phyloP scores from a whole-genome alignment of 257 asterid genomes.

The Nicotiana knightiana region DNA sequence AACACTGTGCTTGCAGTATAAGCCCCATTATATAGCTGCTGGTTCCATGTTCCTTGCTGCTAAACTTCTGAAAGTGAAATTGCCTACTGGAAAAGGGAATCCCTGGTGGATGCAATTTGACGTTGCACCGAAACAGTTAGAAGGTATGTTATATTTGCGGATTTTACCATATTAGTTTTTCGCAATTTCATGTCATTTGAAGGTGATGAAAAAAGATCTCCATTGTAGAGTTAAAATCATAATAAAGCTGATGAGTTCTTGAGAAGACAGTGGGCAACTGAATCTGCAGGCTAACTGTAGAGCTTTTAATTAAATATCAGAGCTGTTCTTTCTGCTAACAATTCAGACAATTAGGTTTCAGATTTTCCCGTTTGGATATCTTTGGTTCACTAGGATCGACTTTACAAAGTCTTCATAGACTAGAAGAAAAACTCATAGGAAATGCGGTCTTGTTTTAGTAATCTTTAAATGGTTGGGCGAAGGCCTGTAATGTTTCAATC shows the following conservation, averaged over 20 bases:
- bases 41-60: slow-evolving; percentile 58
- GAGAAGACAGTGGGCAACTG: not conserved
- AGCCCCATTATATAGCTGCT: slow-evolving; percentile 55
- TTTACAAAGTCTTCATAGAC: not conserved
- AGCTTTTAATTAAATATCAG: not conserved
- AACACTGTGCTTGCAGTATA: slow-evolving; percentile 58
- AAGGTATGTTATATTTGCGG: slow-evolving; percentile 30
- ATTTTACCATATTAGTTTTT: not conserved
- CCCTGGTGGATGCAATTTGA: slow-evolving; percentile 69
- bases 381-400: not conserved
- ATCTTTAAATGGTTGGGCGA: not conserved
- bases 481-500: not conserved
- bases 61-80: slow-evolving; percentile 39
- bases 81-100: slow-evolving; percentile 38
- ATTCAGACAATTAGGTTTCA: not conserved
- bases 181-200: not conserved
- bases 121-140: slow-evolving; percentile 46
- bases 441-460: not conserved
- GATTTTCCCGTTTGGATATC: not conserved
- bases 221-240: not conserved
- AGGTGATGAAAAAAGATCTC: not conserved
- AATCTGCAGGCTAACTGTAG: not conserved
- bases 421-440: not conserved
- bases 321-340: not conserved
- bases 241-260: not conserved